These are phyloP conservation scores for Fragaria iinumae DNA, from an alignment of 306 rosid genomes.

Conservation along the genomic window DNA sequence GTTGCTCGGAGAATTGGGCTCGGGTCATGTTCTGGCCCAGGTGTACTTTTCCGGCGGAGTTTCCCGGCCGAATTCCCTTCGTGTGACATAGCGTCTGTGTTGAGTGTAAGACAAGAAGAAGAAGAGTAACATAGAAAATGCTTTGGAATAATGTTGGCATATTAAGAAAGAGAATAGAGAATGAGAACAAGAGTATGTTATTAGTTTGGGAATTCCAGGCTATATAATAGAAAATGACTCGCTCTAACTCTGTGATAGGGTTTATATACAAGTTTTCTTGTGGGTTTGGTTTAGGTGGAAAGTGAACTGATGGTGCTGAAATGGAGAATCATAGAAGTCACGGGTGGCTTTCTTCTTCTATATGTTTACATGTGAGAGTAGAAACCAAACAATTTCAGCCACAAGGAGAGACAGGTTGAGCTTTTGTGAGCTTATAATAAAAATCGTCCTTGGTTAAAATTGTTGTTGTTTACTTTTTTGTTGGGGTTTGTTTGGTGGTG, in stretches of 20 bases:
- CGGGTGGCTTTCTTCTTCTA: slow-evolving; percentile 49
- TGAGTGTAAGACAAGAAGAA: slow-evolving; percentile 48
- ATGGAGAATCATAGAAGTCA: slow-evolving; percentile 61
- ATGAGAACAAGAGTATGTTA: slow-evolving; percentile 6
- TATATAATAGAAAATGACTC: slow-evolving; percentile 13
- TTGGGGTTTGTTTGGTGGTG: slow-evolving; percentile 51
- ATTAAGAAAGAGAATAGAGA: slow-evolving; percentile 31
- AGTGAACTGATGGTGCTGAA: slow-evolving; percentile 34
- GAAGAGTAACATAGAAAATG: slow-evolving; percentile 20
- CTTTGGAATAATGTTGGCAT: slow-evolving; percentile 46
- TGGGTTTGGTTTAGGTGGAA: slow-evolving; percentile 37
- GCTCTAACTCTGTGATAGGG: not conserved
- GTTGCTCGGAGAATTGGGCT: slow-evolving; percentile 59
- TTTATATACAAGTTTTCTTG: slow-evolving; percentile 19
- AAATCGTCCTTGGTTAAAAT: slow-evolving; percentile 10
- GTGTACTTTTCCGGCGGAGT: slow-evolving; percentile 27
- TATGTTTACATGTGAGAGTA: slow-evolving; percentile 17
- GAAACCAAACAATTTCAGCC: slow-evolving; percentile 35
- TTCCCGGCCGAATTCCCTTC: slow-evolving; percentile 46
- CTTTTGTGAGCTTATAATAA: slow-evolving; percentile 32
- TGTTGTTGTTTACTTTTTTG: slow-evolving; percentile 28
- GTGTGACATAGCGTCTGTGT: slow-evolving; percentile 49
- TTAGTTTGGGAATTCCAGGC: slow-evolving; percentile 12
- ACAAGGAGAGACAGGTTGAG: slow-evolving; percentile 46
- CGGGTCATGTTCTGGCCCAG: slow-evolving; percentile 37